Evolutionary conservation across 257 asterid species (phyloP).

Genomic region (Plantago ovata): DNA sequence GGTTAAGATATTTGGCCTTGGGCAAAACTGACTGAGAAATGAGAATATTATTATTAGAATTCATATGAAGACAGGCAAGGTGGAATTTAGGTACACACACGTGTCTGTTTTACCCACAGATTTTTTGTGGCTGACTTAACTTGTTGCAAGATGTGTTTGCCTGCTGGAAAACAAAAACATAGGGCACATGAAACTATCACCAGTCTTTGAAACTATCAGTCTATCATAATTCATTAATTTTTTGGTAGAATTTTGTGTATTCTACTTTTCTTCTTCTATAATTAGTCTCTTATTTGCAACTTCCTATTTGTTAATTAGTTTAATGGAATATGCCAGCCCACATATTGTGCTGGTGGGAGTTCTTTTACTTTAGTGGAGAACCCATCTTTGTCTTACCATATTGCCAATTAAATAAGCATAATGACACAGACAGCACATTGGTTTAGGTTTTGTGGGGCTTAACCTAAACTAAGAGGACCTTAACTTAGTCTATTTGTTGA

Average conservation of each 20-base stretch:
- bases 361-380: conserved; percentile 16
- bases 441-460: not conserved
- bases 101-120: conserved; percentile 15
- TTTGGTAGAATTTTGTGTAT: not conserved
- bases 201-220: not conserved
- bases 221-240: no score
- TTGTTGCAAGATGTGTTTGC: not conserved
- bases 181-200: conserved; percentile 1
- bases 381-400: not conserved
- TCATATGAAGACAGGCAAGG: conserved; percentile 14
- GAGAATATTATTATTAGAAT: not conserved
- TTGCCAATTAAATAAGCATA: conserved; percentile 2
- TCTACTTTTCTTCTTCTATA: not conserved
- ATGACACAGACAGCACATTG: conserved; percentile 7
- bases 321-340: conserved; percentile 19
- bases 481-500: not conserved
- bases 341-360: conserved; percentile 24
- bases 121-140: conserved; percentile 4
- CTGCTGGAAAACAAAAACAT: not conserved
- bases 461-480: no score
- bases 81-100: conserved; percentile 24
- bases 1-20: conserved; percentile 19
- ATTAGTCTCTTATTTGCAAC: not conserved
- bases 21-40: conserved; percentile 6
- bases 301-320: conserved; percentile 5